These are phyloP conservation scores for Epithele typhae DNA, from an alignment of 768 basidiomycete species.

Conservation along the genomic window DNA sequence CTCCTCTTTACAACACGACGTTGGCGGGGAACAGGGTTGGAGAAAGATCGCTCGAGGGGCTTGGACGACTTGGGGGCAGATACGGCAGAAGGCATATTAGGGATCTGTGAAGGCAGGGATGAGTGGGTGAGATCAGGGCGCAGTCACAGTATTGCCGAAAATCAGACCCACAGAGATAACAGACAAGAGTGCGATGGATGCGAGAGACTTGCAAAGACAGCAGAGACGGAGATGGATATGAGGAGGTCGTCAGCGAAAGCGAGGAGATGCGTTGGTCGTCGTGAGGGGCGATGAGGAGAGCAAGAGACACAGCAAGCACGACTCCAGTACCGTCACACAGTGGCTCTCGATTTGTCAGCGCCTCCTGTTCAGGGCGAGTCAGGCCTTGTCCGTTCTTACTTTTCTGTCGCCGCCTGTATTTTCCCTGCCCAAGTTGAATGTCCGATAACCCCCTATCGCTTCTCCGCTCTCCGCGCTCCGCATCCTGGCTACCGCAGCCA, in stretches of 20 bases:
- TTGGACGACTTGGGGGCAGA: slow-evolving; percentile 8
- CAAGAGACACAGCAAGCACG: slow-evolving; percentile 8
- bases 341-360: slow-evolving; percentile 18
- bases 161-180: not conserved
- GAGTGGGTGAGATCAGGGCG: not conserved
- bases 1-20: slow-evolving; percentile 51
- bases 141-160: not conserved
- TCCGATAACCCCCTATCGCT: not conserved
- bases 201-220: not conserved
- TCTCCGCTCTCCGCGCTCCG: no score
- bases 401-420: not conserved
- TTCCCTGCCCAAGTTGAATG: not conserved
- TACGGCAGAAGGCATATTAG: slow-evolving; percentile 14
- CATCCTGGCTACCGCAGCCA: no score
- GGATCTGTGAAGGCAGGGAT: slow-evolving; percentile 4
- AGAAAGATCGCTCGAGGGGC: slow-evolving; percentile 11
- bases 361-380: slow-evolving; percentile 11
- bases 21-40: slow-evolving; percentile 27
- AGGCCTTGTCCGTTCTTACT: not conserved
- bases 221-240: slow-evolving; percentile 1
- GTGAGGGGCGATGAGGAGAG: slow-evolving; percentile 14
- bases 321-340: slow-evolving; percentile 8
- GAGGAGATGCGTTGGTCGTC: slow-evolving; percentile 6
- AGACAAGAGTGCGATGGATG: not conserved
- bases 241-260: not conserved